Evolutionary conservation across 331 rosid genomes (phyloP).

Genomic region (Prunus yedoensis): DNA sequence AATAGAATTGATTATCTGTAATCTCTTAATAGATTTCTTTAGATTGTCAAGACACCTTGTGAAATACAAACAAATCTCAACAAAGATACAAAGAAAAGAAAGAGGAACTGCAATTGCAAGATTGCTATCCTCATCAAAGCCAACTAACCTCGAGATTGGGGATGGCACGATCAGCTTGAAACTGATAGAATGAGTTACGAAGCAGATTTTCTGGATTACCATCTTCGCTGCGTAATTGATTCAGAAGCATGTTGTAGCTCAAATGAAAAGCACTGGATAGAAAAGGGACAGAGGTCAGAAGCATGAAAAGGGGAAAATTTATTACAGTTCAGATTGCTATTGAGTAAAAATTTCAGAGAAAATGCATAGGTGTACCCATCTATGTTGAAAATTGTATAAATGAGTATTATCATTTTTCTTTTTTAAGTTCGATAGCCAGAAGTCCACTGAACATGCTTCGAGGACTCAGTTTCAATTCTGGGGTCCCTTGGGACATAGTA

Average conservation of each 20-base stretch:
- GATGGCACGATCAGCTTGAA: constrained; percentile 92
- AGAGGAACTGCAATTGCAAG: background rate
- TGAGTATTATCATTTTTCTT: too few species aligned
- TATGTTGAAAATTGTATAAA: too few species aligned
- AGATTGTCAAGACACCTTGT: background rate
- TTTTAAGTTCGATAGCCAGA: too few species aligned
- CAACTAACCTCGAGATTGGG: constrained; percentile 88
- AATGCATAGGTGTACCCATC: background rate
- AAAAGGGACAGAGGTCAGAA: constrained; percentile 14
- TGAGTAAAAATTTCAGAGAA: background rate
- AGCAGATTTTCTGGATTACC: constrained; percentile 92
- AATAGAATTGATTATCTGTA: background rate
- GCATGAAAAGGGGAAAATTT: constrained; percentile 3
- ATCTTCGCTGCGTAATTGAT: constrained; percentile 92
- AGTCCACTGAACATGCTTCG: too few species aligned
- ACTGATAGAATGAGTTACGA: constrained; percentile 66
- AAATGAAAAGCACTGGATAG: constrained; percentile 89
- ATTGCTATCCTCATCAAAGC: constrained; percentile 6
- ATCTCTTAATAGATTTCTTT: background rate
- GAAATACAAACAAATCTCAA: background rate
- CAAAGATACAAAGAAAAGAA: background rate
- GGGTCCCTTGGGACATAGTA: too few species aligned
- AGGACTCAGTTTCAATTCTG: too few species aligned
- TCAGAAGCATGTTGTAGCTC: constrained; percentile 97
- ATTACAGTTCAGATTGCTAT: background rate